phyloP scores from a whole-genome alignment of 2,329 filamentous ascomycete genomes.

The Fusarium begoniae region DNA sequence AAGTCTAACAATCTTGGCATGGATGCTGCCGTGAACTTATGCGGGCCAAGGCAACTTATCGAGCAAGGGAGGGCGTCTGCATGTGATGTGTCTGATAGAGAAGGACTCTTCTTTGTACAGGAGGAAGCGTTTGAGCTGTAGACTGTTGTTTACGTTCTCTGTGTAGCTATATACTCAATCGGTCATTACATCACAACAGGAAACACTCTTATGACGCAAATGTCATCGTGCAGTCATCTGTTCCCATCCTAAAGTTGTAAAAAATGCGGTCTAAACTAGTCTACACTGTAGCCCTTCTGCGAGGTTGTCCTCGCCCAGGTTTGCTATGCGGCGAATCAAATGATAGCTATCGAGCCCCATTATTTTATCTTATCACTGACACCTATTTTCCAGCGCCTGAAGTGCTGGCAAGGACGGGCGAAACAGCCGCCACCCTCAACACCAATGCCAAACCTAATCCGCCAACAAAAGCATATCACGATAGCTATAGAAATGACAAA shows the following conservation, averaged over 20 bases:
- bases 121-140: background rate
- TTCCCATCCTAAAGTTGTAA: too few relatives aligned
- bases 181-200: background rate
- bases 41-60: background rate
- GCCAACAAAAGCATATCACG: background rate
- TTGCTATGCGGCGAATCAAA: background rate
- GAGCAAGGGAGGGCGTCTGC: background rate
- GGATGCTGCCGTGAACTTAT: background rate
- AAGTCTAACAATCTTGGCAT: background rate
- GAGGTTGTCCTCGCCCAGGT: background rate
- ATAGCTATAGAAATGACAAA: background rate
- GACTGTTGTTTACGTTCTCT: background rate
- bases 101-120: background rate
- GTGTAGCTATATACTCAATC: background rate
- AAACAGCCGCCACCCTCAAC: background rate
- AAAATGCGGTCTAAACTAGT: too few relatives aligned
- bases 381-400: background rate
- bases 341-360: background rate
- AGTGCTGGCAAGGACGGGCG: background rate
- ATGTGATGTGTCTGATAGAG: background rate
- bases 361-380: background rate
- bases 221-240: too few relatives aligned
- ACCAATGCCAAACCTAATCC: background rate
- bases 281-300: fast-evolving
- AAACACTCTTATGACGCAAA: too few relatives aligned